Percentiles rank a stretch among this genome's conserved stretches.
phyloP scores from a whole-genome alignment of 106 monocot species.

The Dioscorea zingiberensis region DNA sequence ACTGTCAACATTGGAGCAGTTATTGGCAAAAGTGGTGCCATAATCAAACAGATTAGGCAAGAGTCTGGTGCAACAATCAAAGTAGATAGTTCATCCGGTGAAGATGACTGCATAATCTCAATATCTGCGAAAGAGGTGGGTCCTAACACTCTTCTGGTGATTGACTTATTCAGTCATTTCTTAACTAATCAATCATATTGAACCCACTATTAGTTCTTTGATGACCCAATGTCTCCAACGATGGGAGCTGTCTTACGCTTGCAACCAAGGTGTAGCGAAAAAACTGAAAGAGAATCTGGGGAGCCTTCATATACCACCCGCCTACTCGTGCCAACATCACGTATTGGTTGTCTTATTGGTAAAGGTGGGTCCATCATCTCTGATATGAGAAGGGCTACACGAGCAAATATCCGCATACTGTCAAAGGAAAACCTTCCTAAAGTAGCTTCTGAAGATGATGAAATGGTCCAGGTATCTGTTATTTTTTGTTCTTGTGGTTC shows the following conservation, averaged over 20 bases:
- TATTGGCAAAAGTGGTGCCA: conserved; percentile 74
- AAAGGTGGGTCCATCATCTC: conserved; percentile 94
- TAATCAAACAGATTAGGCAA: conserved; percentile 76
- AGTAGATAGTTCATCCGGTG: conserved; percentile 53
- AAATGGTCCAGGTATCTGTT: conserved; percentile 88
- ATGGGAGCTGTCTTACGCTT: conserved; percentile 90
- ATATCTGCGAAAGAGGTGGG: conserved; percentile 67
- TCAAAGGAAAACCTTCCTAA: conserved; percentile 92
- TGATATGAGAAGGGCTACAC: conserved; percentile 78
- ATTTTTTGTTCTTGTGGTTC: not conserved
- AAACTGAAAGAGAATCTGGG: conserved; percentile 65
- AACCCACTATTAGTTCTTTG: conserved; percentile 54
- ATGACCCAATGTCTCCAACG: conserved; percentile 76
- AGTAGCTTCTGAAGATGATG: conserved; percentile 90
- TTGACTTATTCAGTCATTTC: not conserved
- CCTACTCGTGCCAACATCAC: conserved; percentile 81
- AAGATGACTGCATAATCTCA: conserved; percentile 73
- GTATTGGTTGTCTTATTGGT: conserved; percentile 94
- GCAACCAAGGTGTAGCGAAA: conserved; percentile 92
- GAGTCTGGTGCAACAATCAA: conserved; percentile 70
- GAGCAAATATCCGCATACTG: conserved; percentile 88
- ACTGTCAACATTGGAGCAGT: conserved; percentile 83
- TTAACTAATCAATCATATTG: not conserved
- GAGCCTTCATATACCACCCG: conserved; percentile 71
- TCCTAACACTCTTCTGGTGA: not conserved